Percentiles rank a stretch among this genome's conserved stretches.
phyloP scores from a whole-genome alignment of 2,329 filamentous ascomycete species.

The Trichophyton benhamiae region DNA sequence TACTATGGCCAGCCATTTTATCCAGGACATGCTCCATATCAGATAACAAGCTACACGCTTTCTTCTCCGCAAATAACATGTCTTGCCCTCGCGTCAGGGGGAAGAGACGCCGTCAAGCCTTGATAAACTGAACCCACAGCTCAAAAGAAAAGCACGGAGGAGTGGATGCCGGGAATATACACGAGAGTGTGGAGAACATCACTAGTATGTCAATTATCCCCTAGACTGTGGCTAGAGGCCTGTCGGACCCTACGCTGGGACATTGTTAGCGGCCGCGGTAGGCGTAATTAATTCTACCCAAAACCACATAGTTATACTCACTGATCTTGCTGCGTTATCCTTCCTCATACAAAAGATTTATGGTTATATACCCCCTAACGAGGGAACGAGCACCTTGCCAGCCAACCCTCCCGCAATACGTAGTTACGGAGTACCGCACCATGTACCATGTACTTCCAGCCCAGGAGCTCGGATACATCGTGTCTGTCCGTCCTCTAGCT shows the following conservation, averaged over 20 bases:
- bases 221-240: background rate
- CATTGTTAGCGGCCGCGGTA: background rate
- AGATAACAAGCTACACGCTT: background rate
- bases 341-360: background rate
- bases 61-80: background rate
- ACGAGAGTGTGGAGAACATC: background rate
- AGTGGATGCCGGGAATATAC: background rate
- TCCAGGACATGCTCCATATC: too few relatives aligned
- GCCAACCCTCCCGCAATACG: background rate
- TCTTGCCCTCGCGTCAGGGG: background rate
- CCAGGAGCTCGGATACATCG: background rate
- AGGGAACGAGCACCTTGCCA: background rate
- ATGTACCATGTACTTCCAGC: background rate
- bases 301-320: too few relatives aligned
- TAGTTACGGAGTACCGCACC: background rate
- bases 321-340: background rate
- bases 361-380: background rate
- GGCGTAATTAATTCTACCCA: background rate
- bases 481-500: background rate
- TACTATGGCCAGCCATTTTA: background rate
- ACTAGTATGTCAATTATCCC: background rate
- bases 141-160: background rate
- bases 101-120: background rate
- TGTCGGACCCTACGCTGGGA: background rate
- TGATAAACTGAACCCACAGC: background rate